Evolutionary conservation across 352 stramenopile genomes (phyloP), one percentile per base, ranked within the genome.

Genomic region (Thraustochytrium sp.): DNA sequence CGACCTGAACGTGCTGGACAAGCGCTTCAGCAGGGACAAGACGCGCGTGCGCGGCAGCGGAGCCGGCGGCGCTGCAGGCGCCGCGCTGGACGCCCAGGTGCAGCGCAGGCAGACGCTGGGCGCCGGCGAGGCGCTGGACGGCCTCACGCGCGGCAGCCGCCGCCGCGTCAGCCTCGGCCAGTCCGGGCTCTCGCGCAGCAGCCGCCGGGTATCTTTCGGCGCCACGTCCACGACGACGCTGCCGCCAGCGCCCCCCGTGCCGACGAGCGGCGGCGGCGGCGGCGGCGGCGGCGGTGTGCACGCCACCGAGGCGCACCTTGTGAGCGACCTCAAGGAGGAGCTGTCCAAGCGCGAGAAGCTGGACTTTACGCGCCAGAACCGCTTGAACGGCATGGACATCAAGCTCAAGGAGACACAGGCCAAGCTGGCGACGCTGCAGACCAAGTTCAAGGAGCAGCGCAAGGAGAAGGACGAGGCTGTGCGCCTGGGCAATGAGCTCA

Each of bases 371-470:
- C 48, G 68, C 21, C 68, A 80, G 38, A 46, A 80, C 31, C 48
- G 68, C 9, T 44, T 80, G n/a, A 80, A 80, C 68, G 68, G 31
- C 34, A 61, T 80, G 68, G 68, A 80, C 53, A 80, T 80, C n/a
- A 68, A 63, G 46, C 42, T 46, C 23, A 80, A 64, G 68, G 68
- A 80, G 53, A 62, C 68, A 13, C 34, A 80, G 68, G 21, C 31
- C 46, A 80, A 80, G 42, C 51, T 65, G 18, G 13, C 4, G 16
- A n/a, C 34, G 18, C 13, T 80, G 44, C 68, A 80, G 38, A 36
- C 68, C 46, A 80, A 80, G 53, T 80, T 53, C 34, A 44, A 36
- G 23, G 68, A 80, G 68, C 68, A 55, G 18, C 76, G 63, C 44
- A 68, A 63, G 13, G 68, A 80, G 38, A 80, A 80, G 46, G 68